Base-by-base conservation (phyloP, 2,329 filamentous ascomycete genomes). In the Fusarium sp. region DNA sequence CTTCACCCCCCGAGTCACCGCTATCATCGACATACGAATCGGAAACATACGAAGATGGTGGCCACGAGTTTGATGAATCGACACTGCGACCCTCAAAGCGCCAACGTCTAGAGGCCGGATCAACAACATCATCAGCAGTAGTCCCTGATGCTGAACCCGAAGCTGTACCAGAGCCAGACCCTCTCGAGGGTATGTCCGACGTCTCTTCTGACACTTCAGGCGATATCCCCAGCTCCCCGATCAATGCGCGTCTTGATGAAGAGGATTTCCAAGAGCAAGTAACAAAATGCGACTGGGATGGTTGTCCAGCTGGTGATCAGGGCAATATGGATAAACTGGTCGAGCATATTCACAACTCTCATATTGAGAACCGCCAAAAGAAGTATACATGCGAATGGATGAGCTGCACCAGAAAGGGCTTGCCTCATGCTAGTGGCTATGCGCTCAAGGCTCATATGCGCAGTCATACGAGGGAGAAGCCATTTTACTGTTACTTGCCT, bases 301-400 rank as follows among this genome's bases (percentile, higher is more conserved):
- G 90, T 61, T 96, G 92, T 77, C 83, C 84, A 42, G 88, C 85
- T 5, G 91, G 90, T 41, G 92, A 94, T 75, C 81, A 93, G 71
- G 86, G 88, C 18, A 92, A 94, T 77, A 95, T 95, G 92, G 92
- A 96, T 80, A 88, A 84, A 69, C 81, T 96, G 45, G 92, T 96
- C 44, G 88, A 92, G 74, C 92, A 96, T 77, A 92, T 96, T 64
- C 95, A 98, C 81, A 92, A 94, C 76, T 93, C 95, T 62, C 96
- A 99, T 81, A 97, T 98, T 76, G 94, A 96, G 77, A 93, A 91
- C 66, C 89, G 94, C 57, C 93, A 96, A 82, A 97, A 97, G 82
- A 97, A 96, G 80, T 98, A 98, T 79, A 94, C 93, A n/a, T 99
- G 96, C 81, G 95, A 98, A 81, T 99, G 96, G 96, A 89, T 88